Base-by-base conservation (phyloP, 73 alveolate genomes). In the Paraurostyla sp. region DNA sequence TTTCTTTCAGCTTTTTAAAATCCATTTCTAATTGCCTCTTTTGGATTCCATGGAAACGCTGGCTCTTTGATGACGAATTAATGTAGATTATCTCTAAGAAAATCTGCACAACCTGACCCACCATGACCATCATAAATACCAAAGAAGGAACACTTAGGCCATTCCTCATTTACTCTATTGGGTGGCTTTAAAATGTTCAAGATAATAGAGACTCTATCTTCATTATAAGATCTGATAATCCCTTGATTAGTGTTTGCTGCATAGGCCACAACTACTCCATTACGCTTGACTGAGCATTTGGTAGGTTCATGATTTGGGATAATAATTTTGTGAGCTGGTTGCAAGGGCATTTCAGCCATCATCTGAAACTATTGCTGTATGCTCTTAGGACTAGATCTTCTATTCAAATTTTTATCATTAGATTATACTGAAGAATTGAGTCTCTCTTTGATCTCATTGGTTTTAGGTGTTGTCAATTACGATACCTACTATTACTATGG, bases 101-200 rank as follows among this genome's bases (percentile, higher is more conserved):
- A 97, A 83, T 97, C 99, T 35, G 99, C 98, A 75, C 99, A 97
- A 18, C 91, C 94, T 25, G 93, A 73, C 0, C 99, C 99, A 0
- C 99, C 99, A 87, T 98, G 99, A 0, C 99, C 99, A 92, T 98
- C 99, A 80, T 98, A 98, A 40, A 98, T 96, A 9, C 99, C 99
- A 90, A 98, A 98, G 92, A 98, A 98, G 7, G 99, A 95, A 76
- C 99, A 98, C 88, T 94, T 96, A 30, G 99, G 99, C 99, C 99
- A 98, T 18, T 87, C 91, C 71, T 95, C 98, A 56, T 38, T 59
- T 33, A 27, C 49, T 56, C 75, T 33, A 29, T 83, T 78, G 25
- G 83, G 82, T n/a, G 98, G 99, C 62, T 96, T 93, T 33, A 89
- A 80, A 42, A 97, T 96, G 90, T 96, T 97, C 29, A 96, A 62